These are phyloP conservation scores for Saksenaea oblongispora DNA, from an alignment of 371 early-diverging fungal species.

Conservation along the genomic window DNA sequence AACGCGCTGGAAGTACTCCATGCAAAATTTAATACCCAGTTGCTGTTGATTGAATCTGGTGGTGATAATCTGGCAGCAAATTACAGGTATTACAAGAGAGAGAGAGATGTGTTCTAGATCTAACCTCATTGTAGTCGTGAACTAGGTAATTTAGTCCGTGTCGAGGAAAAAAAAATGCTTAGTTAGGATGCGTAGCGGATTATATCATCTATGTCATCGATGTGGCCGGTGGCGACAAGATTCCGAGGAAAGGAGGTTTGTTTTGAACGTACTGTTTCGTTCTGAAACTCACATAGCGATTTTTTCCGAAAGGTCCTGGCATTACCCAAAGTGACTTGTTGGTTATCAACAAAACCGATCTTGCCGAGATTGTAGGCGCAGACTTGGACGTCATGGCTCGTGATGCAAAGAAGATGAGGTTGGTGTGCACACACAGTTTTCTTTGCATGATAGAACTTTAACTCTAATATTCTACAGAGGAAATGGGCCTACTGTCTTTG, in stretches of 20 bases:
- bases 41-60: conserved; percentile 89
- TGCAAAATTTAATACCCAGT: conserved; percentile 76
- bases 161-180: not conserved
- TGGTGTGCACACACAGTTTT: not conserved
- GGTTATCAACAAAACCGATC: conserved; percentile 94
- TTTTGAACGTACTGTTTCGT: not conserved
- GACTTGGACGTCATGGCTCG: conserved; percentile 89
- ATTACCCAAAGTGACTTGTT: conserved; percentile 92
- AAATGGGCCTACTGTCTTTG: conserved; percentile 79
- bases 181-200: no score
- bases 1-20: conserved; percentile 88
- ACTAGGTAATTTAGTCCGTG: conserved; percentile 28
- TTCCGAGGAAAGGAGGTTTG: conserved; percentile 79
- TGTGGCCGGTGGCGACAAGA: conserved; percentile 94
- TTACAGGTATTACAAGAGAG: conserved; percentile 54
- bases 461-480: conserved; percentile 36
- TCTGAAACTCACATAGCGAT: not conserved
- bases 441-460: not conserved
- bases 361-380: conserved; percentile 87
- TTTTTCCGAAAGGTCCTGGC: conserved; percentile 68
- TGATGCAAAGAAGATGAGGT: conserved; percentile 90
- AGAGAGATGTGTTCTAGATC: not conserved
- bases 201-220: conserved; percentile 97
- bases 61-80: conserved; percentile 95
- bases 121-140: conserved; percentile 39